These are phyloP conservation scores for Allium fistulosum DNA, from an alignment of 106 monocot species.

Conservation along the genomic window DNA sequence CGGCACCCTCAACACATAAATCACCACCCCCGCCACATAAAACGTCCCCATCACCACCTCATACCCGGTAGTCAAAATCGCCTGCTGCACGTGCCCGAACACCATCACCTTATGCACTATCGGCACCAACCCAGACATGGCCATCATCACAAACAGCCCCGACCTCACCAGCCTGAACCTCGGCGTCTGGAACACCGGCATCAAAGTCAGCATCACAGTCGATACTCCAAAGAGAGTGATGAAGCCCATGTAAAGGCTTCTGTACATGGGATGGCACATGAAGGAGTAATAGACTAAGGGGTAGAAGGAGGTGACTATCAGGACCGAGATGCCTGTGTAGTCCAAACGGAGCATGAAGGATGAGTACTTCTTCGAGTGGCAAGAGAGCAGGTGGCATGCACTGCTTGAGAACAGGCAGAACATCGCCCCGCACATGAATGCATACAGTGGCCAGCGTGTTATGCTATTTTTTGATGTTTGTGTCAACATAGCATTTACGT, in stretches of 20 bases:
- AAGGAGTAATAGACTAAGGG: conserved; percentile 76
- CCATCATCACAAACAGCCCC: conserved; percentile 58
- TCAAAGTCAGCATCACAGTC: conserved; percentile 31
- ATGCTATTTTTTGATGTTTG: not conserved
- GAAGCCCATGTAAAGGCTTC: conserved; percentile 28
- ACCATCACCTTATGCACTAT: conserved; percentile 53
- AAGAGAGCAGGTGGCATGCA: conserved; percentile 70
- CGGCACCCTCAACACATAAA: conserved; percentile 54
- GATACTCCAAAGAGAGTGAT: conserved; percentile 60
- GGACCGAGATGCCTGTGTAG: conserved; percentile 57
- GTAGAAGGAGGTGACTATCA: conserved; percentile 85
- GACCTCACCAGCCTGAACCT: conserved; percentile 30
- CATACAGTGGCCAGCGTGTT: conserved; percentile 63
- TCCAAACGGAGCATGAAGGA: conserved; percentile 76
- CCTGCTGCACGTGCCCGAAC: conserved; percentile 47
- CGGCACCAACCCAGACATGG: conserved; percentile 49
- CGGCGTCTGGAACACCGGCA: conserved; percentile 49
- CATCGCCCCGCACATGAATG: conserved; percentile 70
- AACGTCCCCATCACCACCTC: conserved; percentile 54
- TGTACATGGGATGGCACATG: conserved; percentile 55
- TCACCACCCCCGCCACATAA: conserved; percentile 41
- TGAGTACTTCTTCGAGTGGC: conserved; percentile 54
- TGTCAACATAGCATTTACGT: not conserved
- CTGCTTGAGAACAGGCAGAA: conserved; percentile 79
- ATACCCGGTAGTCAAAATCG: conserved; percentile 38